Conservation (phyloP, 495 filamentous ascomycete genomes). For the Aspergillus sclerotioniger region DNA sequence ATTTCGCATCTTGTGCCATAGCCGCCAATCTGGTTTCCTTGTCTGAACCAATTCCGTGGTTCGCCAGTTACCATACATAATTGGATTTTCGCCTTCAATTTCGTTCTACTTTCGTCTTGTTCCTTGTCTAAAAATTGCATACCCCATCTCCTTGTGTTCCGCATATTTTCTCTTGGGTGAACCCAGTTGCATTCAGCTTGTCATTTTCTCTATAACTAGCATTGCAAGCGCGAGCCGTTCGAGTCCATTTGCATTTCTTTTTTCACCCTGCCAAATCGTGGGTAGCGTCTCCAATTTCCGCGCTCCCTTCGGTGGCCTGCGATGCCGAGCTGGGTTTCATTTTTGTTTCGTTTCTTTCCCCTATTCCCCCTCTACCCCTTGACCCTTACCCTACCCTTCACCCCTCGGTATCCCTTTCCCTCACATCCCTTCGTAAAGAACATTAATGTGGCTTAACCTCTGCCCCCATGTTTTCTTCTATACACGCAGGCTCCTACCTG, state of each 20-base stretch:
- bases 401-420: constrained; percentile 5
- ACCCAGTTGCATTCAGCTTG: constrained; percentile 40
- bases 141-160: constrained; percentile 36
- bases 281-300: constrained; percentile 7
- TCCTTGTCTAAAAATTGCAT: constrained; percentile 44
- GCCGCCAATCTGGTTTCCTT: constrained; percentile 17
- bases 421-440: constrained; percentile 16
- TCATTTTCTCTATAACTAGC: constrained; percentile 42
- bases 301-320: not conserved
- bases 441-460: constrained; percentile 39
- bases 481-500: not conserved
- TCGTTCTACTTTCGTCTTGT: constrained; percentile 15
- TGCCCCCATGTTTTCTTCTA: constrained; percentile 9
- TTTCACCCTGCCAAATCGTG: constrained; percentile 12
- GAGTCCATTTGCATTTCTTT: constrained; percentile 38
- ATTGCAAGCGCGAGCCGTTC: constrained; percentile 53
- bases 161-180: constrained; percentile 33
- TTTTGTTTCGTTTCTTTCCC: constrained; percentile 12
- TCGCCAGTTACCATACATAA: constrained; percentile 6
- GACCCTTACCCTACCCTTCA: constrained; percentile 8
- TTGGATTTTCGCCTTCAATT: constrained; percentile 2
- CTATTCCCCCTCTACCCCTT: constrained; percentile 11
- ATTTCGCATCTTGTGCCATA: constrained; percentile 19
- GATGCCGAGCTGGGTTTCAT: constrained; percentile 9
- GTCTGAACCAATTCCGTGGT: constrained; percentile 16